Evolutionary conservation across 208 protist genomes (phyloP).

Genomic region (Trypanosoma vivax): DNA sequence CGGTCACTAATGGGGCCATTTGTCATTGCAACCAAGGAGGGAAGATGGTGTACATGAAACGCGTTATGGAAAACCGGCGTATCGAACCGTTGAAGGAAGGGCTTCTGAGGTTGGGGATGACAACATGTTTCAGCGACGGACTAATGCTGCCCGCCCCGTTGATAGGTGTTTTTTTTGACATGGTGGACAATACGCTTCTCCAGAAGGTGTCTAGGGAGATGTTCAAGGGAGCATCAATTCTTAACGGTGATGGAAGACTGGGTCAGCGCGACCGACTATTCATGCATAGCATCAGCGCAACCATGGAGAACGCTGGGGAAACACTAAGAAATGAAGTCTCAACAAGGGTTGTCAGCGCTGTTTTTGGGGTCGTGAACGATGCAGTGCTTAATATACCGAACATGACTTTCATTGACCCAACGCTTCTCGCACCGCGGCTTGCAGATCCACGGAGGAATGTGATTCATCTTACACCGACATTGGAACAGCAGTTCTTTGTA

Average conservation of each 20-base stretch:
- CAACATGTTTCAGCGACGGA: neutral
- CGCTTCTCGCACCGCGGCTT: neutral
- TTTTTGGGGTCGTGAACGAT: neutral
- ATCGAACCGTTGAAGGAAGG: neutral
- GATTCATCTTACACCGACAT: neutral
- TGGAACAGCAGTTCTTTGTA: neutral
- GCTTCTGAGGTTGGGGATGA: neutral
- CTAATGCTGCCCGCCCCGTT: neutral
- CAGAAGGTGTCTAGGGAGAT: neutral
- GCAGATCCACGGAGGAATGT: neutral
- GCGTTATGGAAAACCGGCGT: neutral
- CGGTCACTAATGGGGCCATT: neutral
- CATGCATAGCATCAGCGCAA: neutral
- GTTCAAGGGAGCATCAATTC: neutral
- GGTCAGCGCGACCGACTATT: neutral
- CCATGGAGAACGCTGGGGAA: neutral
- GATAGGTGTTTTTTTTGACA: neutral
- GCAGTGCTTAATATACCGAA: neutral
- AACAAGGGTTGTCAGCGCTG: neutral
- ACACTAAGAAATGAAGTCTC: neutral
- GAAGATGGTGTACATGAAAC: constrained; percentile 11
- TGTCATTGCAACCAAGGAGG: constrained; percentile 17
- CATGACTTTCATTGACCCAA: neutral
- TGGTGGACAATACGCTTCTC: neutral
- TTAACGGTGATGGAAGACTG: neutral